Conservation (phyloP, 208 protist species). For the Leishmania major region DNA sequence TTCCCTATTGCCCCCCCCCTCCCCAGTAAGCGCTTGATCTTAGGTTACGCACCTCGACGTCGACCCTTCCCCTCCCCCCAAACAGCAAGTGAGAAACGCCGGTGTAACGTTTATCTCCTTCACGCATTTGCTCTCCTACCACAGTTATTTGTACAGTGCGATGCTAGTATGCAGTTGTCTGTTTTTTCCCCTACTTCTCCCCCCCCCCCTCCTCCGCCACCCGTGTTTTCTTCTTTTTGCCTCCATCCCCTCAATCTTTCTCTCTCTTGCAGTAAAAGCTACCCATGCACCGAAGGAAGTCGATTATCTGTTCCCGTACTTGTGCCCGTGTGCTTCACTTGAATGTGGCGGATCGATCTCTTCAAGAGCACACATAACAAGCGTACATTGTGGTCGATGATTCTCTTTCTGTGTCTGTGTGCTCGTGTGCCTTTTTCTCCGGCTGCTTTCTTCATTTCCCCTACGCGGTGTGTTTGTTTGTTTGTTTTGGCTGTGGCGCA, state of each 20-base stretch:
- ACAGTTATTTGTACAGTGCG: neutral
- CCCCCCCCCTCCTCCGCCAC: neutral
- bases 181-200: neutral
- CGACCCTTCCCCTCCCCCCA: neutral
- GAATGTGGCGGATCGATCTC: neutral
- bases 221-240: neutral
- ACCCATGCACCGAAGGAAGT: neutral
- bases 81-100: neutral
- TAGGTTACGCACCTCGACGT: neutral
- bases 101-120: neutral
- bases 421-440: neutral
- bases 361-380: neutral
- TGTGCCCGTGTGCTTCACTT: neutral
- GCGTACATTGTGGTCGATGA: neutral
- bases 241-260: neutral
- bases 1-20: neutral
- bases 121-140: neutral
- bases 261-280: neutral
- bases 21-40: neutral
- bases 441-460: neutral
- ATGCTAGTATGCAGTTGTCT: neutral
- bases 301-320: neutral
- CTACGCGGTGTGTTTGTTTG: neutral
- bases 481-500: neutral
- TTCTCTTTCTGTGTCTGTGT: neutral